Conservation (phyloP, 371 early-diverging fungal genomes). For the Fennellomyces sp. region DNA sequence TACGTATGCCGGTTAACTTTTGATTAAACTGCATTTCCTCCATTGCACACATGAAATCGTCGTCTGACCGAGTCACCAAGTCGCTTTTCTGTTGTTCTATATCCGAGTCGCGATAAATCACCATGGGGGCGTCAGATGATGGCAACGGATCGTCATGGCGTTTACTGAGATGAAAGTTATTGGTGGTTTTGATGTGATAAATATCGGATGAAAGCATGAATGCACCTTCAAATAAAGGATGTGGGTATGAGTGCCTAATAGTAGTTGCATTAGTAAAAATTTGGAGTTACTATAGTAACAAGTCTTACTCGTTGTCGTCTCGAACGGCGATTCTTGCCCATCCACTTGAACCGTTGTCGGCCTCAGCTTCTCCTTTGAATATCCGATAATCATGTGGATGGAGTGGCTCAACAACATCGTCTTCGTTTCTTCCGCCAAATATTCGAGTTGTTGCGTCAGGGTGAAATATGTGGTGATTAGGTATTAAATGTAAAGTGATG, state of each 20-base stretch:
- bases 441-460: conserved; percentile 50
- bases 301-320: conserved; percentile 35
- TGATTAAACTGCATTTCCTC: conserved; percentile 27
- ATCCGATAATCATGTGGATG: conserved; percentile 49
- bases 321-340: conserved; percentile 74
- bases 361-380: conserved; percentile 60
- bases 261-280: no score
- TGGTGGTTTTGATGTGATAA: conserved; percentile 64
- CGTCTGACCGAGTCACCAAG: neutral
- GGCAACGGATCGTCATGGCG: conserved; percentile 56
- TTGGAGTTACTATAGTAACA: neutral
- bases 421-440: neutral
- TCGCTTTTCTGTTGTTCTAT: conserved; percentile 1
- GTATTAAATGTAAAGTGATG: conserved; percentile 70
- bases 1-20: conserved; percentile 17
- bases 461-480: conserved; percentile 77
- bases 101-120: conserved; percentile 76
- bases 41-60: conserved; percentile 22
- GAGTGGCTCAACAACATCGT: conserved; percentile 12
- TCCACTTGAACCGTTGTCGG: neutral
- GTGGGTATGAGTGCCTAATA: conserved; percentile 3
- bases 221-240: conserved; percentile 63
- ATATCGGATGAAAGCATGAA: conserved; percentile 59
- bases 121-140: conserved; percentile 29
- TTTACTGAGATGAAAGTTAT: conserved; percentile 58